phyloP scores from a whole-genome alignment of 768 basidiomycete genomes.

The Serendipita indica region DNA sequence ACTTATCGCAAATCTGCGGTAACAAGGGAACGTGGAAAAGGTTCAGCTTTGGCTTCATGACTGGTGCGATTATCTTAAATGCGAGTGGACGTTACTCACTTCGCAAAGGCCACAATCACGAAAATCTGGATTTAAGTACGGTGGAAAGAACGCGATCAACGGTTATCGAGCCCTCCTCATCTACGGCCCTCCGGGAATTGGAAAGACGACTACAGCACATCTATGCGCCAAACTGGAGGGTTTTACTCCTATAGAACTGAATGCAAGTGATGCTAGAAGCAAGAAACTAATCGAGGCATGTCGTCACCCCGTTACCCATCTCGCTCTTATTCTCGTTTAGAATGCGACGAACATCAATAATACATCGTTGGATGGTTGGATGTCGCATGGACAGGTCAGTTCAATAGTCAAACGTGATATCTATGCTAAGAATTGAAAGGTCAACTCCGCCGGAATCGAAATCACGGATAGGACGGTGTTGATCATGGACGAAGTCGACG shows the following conservation, averaged over 20 bases:
- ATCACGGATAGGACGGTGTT: conserved; percentile 73
- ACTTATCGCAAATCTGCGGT: conserved; percentile 81
- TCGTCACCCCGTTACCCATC: background rate
- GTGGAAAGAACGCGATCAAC: conserved; percentile 82
- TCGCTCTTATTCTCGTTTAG: conserved; percentile 26
- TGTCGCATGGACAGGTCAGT: conserved; percentile 38
- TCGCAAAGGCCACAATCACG: conserved; percentile 50
- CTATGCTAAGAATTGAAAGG: too few relatives aligned
- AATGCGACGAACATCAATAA: conserved; percentile 85
- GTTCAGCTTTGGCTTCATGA: conserved; percentile 73
- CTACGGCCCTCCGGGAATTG: conserved; percentile 90
- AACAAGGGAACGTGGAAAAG: conserved; percentile 88
- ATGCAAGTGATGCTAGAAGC: conserved; percentile 88
- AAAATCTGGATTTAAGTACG: conserved; percentile 77
- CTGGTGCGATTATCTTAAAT: conserved; percentile 40
- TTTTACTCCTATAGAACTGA: conserved; percentile 86
- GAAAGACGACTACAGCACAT: conserved; percentile 94
- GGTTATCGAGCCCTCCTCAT: conserved; percentile 76
- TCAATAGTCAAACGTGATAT: background rate
- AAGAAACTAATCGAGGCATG: conserved; percentile 91
- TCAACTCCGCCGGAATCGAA: conserved; percentile 52
- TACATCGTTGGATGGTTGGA: conserved; percentile 73
- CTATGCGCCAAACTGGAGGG: conserved; percentile 81
- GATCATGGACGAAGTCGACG: conserved; percentile 99
- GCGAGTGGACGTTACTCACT: background rate